Evolutionary conservation across 805 yeast genomes (phyloP).

Genomic region (Starmerella potacharoeniae): DNA sequence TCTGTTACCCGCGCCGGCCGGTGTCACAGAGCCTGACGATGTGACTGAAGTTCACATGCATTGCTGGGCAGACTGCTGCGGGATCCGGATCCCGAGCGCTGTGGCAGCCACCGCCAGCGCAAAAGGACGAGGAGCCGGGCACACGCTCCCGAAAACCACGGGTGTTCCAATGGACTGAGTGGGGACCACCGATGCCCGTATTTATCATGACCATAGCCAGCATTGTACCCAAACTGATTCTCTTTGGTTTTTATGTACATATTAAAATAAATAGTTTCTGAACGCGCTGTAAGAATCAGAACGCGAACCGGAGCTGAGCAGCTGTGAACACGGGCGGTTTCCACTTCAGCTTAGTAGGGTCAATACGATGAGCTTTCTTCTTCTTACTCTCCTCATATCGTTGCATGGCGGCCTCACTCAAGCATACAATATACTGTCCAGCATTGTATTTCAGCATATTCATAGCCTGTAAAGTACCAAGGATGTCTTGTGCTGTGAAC

Average conservation of each 20-base stretch:
- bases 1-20: constrained; percentile 60
- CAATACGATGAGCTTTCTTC: constrained; percentile 65
- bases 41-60: constrained; percentile 33
- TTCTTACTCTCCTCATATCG: constrained; percentile 60
- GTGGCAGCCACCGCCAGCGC: constrained; percentile 60
- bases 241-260: not conserved
- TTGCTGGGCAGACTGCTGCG: constrained; percentile 95
- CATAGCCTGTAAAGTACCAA: constrained; percentile 84
- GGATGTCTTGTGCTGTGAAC: constrained; percentile 92
- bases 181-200: no score
- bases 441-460: constrained; percentile 84
- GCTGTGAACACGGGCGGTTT: constrained; percentile 91
- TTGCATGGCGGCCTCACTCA: constrained; percentile 71
- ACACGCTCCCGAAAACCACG: constrained; percentile 6
- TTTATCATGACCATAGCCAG: not conserved
- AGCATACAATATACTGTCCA: constrained; percentile 83
- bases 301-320: constrained; percentile 70
- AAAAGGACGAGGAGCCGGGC: constrained; percentile 6
- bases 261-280: constrained; percentile 4
- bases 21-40: constrained; percentile 34
- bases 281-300: constrained; percentile 25
- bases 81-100: constrained; percentile 91
- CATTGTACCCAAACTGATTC: not conserved
- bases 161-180: constrained; percentile 1
- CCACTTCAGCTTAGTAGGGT: constrained; percentile 68